These are phyloP conservation scores for Tephrocybe sp. DNA, from an alignment of 768 basidiomycete genomes.

Conservation along the genomic window DNA sequence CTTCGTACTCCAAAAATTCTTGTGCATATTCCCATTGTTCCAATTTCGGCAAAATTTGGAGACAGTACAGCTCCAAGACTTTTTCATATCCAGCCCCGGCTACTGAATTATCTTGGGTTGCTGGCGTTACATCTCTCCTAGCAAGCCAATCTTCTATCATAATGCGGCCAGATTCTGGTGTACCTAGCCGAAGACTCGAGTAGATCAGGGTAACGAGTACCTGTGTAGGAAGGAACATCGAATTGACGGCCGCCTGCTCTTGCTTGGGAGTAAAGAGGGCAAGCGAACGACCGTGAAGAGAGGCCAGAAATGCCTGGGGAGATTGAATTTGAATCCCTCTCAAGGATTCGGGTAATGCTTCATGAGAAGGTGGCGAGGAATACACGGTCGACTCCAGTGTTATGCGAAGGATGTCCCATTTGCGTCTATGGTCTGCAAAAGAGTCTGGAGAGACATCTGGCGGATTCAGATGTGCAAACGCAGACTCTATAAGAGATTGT, in stretches of 20 bases:
- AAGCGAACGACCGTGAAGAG: slow-evolving; percentile 65
- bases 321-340: slow-evolving; percentile 56
- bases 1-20: slow-evolving; percentile 75
- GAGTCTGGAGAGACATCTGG: slow-evolving; percentile 35
- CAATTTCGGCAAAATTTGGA: slow-evolving; percentile 70
- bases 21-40: slow-evolving; percentile 80
- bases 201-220: slow-evolving; percentile 71
- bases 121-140: slow-evolving; percentile 41
- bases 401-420: slow-evolving; percentile 88
- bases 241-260: slow-evolving; percentile 36
- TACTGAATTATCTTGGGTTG: slow-evolving; percentile 19
- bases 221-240: slow-evolving; percentile 66
- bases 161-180: slow-evolving; percentile 56
- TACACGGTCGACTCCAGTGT: slow-evolving; percentile 80
- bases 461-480: slow-evolving; percentile 59
- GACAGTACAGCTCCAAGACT: slow-evolving; percentile 73
- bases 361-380: slow-evolving; percentile 48
- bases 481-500: slow-evolving; percentile 62
- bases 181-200: slow-evolving; percentile 66
- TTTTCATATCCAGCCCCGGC: slow-evolving; percentile 66
- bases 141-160: slow-evolving; percentile 84
- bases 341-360: slow-evolving; percentile 50
- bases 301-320: slow-evolving; percentile 54
- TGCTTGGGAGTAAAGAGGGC: slow-evolving; percentile 60
- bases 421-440: slow-evolving; percentile 59